Conservation (phyloP, 1,284 basidiomycete species). For the Cutaneotrichosporon arboriforme region DNA sequence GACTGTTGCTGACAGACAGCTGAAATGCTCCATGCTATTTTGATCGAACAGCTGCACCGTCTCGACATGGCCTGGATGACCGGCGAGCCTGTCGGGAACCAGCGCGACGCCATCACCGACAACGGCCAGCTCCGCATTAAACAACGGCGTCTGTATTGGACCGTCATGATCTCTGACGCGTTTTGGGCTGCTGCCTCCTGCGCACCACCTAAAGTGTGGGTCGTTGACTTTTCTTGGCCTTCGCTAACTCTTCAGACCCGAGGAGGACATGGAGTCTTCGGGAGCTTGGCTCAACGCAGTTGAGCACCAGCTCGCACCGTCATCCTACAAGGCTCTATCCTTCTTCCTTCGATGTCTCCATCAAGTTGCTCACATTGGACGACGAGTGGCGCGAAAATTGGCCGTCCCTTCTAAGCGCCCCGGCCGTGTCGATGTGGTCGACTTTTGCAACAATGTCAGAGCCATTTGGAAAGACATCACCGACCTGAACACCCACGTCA, state of each 20-base stretch:
- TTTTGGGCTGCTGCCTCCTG: constrained; percentile 29
- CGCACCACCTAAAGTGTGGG: constrained; percentile 28
- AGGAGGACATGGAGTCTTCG: constrained; percentile 24
- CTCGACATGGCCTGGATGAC: constrained; percentile 28
- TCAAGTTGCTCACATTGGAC: constrained; percentile 15
- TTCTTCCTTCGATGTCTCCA: constrained; percentile 25
- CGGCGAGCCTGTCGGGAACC: not conserved
- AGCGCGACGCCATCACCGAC: no score
- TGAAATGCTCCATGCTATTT: constrained; percentile 25
- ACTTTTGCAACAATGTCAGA: constrained; percentile 21
- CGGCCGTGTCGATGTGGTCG: constrained; percentile 22
- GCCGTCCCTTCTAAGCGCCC: constrained; percentile 17
- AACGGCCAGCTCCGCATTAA: not conserved
- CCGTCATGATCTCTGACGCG: constrained; percentile 27
- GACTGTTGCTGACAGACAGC: not conserved
- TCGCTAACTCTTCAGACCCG: constrained; percentile 16
- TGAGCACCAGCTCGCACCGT: constrained; percentile 12
- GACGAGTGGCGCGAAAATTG: constrained; percentile 23
- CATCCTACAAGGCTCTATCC: constrained; percentile 20
- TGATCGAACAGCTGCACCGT: constrained; percentile 32
- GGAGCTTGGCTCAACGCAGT: constrained; percentile 23
- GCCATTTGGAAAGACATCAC: constrained; percentile 22
- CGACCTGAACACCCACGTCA: constrained; percentile 15
- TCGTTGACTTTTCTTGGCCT: not conserved
- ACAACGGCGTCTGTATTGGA: constrained; percentile 29